Evolutionary conservation across 164 flowering plant genomes (phyloP), one percentile per base, ranked within the genome.

Genomic region (Macadamia integrifolia): DNA sequence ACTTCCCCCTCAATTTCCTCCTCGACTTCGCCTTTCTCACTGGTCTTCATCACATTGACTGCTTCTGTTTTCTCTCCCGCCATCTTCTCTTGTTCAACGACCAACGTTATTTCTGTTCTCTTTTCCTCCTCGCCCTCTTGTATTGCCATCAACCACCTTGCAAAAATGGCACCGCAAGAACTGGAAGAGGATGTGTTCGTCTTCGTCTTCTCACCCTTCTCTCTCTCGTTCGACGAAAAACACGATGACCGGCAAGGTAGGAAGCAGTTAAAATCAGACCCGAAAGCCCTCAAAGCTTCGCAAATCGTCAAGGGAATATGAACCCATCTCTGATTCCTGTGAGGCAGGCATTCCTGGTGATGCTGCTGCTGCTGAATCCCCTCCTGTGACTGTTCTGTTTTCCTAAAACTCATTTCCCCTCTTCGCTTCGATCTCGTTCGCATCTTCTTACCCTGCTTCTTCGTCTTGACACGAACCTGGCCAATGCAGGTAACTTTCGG

Each of bases 401-500:
- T 86, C 55, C 94, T 75, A 67, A 92, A 90, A 69, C 94, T 90
- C 40, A 75, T 75, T 42, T 87, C 89, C 9, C 81, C 85, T 9
- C 82, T 73, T 29, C 86, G 69, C 61, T 70, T 73, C 49, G 93
- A 87, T 65, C 83, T 78, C 28, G 79, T 70, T 42, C 88, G 75
- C 65, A 80, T 68, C 76, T 82, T 87, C 83, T 83, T 85, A 58
- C 79, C 83, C 57, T 85, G 88, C 60, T 90, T 89, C 92, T 87
- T 92, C 29, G 95, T 83, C 79, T 92, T 93, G 2, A 91, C 93
- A 29, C 97, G 74, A 1, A 93, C 97, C 65, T 91, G 98, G 1
- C 97, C 97, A 58, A 93, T 93, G 71, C 98, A 93, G 29, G 98
- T 93, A 1, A 93, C 98, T 30, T 90, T 93, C 0, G 97, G 98